phyloP scores from a whole-genome alignment of 352 stramenopile species.

The Globisporangium orthogonon region DNA sequence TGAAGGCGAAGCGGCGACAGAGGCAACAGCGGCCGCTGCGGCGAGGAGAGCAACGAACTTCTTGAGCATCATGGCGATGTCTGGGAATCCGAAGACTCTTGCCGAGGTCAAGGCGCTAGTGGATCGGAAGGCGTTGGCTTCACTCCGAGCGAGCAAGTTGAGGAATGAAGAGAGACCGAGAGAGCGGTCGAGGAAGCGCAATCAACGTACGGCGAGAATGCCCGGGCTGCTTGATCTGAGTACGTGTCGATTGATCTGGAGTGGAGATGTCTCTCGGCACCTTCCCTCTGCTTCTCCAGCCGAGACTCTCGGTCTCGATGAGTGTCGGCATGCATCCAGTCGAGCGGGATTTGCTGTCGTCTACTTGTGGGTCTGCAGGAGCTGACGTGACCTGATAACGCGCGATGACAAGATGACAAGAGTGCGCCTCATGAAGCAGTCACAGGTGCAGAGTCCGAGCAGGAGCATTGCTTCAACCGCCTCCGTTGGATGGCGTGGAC shows the following conservation, averaged over 20 bases:
- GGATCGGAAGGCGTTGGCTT: neutral
- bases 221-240: neutral
- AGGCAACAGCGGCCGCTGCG: neutral
- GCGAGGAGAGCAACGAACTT: slow-evolving; percentile 3
- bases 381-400: neutral
- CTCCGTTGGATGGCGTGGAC: neutral
- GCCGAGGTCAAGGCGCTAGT: slow-evolving; percentile 2
- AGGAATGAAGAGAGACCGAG: neutral
- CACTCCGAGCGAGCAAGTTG: slow-evolving; percentile 2
- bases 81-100: neutral
- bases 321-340: no score
- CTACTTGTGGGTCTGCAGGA: neutral
- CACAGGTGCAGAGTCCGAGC: neutral
- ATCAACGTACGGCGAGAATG: no score
- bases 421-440: neutral
- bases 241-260: neutral
- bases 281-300: no score
- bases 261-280: no score
- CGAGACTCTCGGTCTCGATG: no score
- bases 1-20: neutral
- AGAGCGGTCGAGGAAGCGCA: neutral
- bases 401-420: neutral
- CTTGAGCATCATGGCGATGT: neutral
- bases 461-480: neutral
- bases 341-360: neutral